phyloP scores from a whole-genome alignment of 2,329 filamentous ascomycete species.

The Neofusicoccum sp. region DNA sequence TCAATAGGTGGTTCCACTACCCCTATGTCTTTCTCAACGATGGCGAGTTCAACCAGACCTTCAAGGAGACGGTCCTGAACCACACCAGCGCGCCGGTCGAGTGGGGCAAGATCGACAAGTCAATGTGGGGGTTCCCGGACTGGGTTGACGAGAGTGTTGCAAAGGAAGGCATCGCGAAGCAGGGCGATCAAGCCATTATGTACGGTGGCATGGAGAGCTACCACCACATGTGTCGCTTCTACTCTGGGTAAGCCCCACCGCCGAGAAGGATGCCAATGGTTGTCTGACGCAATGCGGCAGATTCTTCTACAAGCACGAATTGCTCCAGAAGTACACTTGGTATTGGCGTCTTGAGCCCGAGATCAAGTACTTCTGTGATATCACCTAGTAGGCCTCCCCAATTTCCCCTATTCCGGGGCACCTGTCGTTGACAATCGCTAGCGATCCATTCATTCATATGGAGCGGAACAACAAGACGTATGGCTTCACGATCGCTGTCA shows the following conservation, averaged over 20 bases:
- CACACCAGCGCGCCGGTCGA: constrained; percentile 88
- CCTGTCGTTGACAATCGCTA: constrained; percentile 37
- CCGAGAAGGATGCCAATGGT: not conserved
- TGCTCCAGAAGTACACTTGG: constrained; percentile 97
- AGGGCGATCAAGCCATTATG: constrained; percentile 97
- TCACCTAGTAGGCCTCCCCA: constrained; percentile 76
- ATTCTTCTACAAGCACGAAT: constrained; percentile 96
- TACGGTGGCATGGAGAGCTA: constrained; percentile 99
- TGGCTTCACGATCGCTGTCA: constrained; percentile 97
- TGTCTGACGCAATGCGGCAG: constrained; percentile 45
- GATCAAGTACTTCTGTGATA: constrained; percentile 99
- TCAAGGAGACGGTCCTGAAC: constrained; percentile 84
- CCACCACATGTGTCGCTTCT: constrained; percentile 99
- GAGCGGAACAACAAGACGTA: constrained; percentile 94
- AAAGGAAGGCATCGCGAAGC: constrained; percentile 93
- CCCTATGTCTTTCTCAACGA: constrained; percentile 99
- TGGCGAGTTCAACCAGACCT: constrained; percentile 92
- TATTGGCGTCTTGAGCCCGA: constrained; percentile 99
- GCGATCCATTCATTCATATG: constrained; percentile 96
- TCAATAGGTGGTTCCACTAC: constrained; percentile 99
- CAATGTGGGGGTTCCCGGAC: constrained; percentile 95
- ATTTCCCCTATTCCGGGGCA: not conserved
- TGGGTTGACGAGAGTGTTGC: constrained; percentile 95
- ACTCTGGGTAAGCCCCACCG: constrained; percentile 74
- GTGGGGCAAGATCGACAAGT: constrained; percentile 88